A percentile compares a stretch with the other conserved stretches of the same genome.
Conservation (phyloP, 2,329 filamentous ascomycete genomes). For the Alternaria alternata region DNA sequence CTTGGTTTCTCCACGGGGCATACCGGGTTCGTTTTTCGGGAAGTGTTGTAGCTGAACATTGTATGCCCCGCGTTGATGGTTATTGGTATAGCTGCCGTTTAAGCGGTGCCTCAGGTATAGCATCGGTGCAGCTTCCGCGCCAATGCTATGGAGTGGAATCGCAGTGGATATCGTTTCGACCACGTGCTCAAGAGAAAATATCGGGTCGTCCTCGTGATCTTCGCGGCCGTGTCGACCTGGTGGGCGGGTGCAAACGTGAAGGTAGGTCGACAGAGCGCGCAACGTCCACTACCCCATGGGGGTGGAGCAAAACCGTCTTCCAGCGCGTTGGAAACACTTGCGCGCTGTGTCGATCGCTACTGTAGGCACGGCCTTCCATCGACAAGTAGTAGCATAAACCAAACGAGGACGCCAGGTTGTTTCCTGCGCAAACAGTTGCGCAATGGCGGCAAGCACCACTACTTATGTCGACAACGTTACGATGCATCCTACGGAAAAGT, state of each 20-base stretch:
- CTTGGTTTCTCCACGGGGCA: slow-evolving; percentile 19
- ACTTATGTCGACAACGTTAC: neutral
- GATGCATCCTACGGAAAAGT: slow-evolving; percentile 5
- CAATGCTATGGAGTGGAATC: neutral
- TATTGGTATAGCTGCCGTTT: slow-evolving; percentile 8
- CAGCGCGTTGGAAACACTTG: slow-evolving; percentile 11
- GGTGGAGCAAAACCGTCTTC: slow-evolving; percentile 17
- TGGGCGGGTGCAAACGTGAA: neutral
- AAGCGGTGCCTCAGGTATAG: slow-evolving; percentile 7
- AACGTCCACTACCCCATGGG: slow-evolving; percentile 24
- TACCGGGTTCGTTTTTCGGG: slow-evolving; percentile 16
- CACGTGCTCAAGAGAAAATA: slow-evolving; percentile 12
- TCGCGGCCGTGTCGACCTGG: slow-evolving; percentile 6
- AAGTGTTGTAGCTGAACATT: slow-evolving; percentile 7
- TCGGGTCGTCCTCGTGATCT: slow-evolving; percentile 9
- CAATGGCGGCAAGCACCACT: neutral
- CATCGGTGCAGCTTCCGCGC: slow-evolving; percentile 8
- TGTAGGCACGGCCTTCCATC: neutral
- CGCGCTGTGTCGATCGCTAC: slow-evolving; percentile 4
- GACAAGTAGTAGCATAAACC: neutral
- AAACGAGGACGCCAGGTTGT: neutral
- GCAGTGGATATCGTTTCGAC: neutral
- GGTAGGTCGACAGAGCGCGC: neutral
- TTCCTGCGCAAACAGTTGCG: neutral
- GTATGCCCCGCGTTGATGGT: neutral